Evolutionary conservation across 2,329 filamentous ascomycete species (phyloP).

Genomic region (Moelleriella libera): DNA sequence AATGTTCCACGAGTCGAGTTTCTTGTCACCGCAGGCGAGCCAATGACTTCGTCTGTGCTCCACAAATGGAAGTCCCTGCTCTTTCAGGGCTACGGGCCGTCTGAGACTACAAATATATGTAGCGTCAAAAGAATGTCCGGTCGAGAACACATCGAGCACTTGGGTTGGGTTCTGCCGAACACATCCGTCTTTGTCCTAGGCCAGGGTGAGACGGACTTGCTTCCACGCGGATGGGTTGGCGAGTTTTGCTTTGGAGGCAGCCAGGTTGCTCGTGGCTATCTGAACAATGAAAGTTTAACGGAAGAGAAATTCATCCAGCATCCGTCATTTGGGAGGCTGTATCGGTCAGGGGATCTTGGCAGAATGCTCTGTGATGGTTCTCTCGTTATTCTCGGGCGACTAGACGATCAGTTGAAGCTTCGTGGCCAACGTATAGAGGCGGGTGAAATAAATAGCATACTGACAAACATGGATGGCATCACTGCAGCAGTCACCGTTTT

Average conservation of each 20-base stretch:
- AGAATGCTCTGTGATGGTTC: conserved; percentile 65
- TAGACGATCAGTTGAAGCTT: conserved; percentile 72
- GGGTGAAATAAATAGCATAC: conserved; percentile 53
- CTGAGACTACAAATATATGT: conserved; percentile 80
- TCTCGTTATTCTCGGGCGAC: conserved; percentile 56
- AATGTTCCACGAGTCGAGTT: conserved; percentile 61
- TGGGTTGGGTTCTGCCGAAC: conserved; percentile 62
- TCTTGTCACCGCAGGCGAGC: conserved; percentile 69
- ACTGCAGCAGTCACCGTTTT: conserved; percentile 52
- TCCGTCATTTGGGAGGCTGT: conserved; percentile 55
- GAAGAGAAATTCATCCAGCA: conserved; percentile 55
- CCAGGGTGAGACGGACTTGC: conserved; percentile 27
- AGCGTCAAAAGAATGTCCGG: conserved; percentile 51
- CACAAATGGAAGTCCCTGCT: conserved; percentile 54
- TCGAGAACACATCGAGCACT: conserved; percentile 52
- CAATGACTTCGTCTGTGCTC: conserved; percentile 59
- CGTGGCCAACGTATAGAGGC: conserved; percentile 70
- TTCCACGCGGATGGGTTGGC: conserved; percentile 61
- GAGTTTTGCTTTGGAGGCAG: conserved; percentile 80
- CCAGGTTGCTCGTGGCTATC: conserved; percentile 64
- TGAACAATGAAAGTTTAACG: conserved; percentile 50
- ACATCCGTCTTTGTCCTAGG: conserved; percentile 58
- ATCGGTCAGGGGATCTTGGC: conserved; percentile 72
- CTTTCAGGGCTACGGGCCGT: conserved; percentile 73
- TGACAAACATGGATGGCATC: conserved; percentile 38